phyloP scores from a whole-genome alignment of 2,329 filamentous ascomycete genomes.

The Fusarium agapanthi region DNA sequence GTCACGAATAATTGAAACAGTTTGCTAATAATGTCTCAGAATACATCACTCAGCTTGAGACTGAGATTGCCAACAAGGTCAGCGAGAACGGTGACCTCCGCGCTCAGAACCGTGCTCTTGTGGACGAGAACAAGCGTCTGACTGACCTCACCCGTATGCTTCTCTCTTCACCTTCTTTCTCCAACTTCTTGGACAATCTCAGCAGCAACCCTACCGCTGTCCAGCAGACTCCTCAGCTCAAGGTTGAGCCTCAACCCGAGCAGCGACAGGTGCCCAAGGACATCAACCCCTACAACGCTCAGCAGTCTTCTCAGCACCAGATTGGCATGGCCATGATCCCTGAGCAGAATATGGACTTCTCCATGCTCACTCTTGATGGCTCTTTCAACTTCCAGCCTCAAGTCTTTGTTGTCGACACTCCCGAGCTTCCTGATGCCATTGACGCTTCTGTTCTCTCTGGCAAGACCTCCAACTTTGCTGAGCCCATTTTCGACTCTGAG shows the following conservation, averaged over 20 bases:
- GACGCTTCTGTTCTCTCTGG: slow-evolving; percentile 72
- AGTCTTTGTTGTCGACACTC: slow-evolving; percentile 79
- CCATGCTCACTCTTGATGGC: slow-evolving; percentile 70
- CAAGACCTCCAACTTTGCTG: slow-evolving; percentile 69
- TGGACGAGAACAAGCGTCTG: slow-evolving; percentile 85
- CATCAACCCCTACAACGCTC: slow-evolving; percentile 66
- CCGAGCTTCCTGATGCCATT: slow-evolving; percentile 69
- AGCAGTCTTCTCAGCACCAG: slow-evolving; percentile 69
- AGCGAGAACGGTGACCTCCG: slow-evolving; percentile 85
- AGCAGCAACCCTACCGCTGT: slow-evolving; percentile 64
- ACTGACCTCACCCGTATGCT: slow-evolving; percentile 83
- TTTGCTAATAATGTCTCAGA: slow-evolving; percentile 62
- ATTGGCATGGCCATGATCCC: slow-evolving; percentile 86
- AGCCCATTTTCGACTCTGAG: slow-evolving; percentile 53
- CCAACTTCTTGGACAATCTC: slow-evolving; percentile 77
- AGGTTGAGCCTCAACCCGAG: slow-evolving; percentile 54
- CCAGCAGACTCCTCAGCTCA: slow-evolving; percentile 51
- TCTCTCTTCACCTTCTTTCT: slow-evolving; percentile 82
- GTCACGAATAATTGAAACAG: neutral
- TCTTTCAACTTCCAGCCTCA: slow-evolving; percentile 72
- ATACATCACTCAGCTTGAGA: slow-evolving; percentile 95
- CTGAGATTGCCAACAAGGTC: slow-evolving; percentile 83
- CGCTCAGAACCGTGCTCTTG: slow-evolving; percentile 80
- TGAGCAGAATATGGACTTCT: slow-evolving; percentile 79
- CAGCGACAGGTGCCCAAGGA: slow-evolving; percentile 70